These are phyloP conservation scores for Neopestalotiopsis clavispora DNA, from an alignment of 2,329 filamentous ascomycete genomes.

Conservation along the genomic window DNA sequence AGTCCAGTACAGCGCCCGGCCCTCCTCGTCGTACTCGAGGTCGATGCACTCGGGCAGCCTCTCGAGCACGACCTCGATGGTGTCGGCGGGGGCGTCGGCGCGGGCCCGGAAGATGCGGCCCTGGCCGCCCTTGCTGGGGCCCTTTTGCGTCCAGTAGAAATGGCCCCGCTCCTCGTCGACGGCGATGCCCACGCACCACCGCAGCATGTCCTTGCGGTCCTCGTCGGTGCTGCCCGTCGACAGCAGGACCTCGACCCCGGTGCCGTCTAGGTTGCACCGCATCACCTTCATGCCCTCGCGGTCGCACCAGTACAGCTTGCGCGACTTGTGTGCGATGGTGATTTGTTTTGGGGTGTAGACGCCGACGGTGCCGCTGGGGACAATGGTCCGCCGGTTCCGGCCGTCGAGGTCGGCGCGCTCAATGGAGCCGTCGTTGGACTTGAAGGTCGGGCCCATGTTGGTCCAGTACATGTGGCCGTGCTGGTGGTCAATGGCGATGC, in stretches of 20 bases:
- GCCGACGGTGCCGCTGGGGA: constrained; percentile 35
- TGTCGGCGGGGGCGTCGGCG: constrained; percentile 40
- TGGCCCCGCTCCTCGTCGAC: constrained; percentile 46
- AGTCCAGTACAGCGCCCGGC: constrained; percentile 60
- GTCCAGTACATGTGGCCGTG: constrained; percentile 41
- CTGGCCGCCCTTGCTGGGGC: constrained; percentile 51
- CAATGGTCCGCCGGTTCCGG: constrained; percentile 38
- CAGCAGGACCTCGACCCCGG: constrained; percentile 23
- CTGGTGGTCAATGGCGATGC: constrained; percentile 33
- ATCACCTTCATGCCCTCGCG: constrained; percentile 33
- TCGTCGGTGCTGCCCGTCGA: constrained; percentile 29
- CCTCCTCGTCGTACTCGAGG: constrained; percentile 55
- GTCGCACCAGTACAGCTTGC: constrained; percentile 31
- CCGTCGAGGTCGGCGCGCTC: constrained; percentile 45
- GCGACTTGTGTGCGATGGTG: neutral
- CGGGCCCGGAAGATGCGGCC: constrained; percentile 59
- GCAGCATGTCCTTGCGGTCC: constrained; percentile 35
- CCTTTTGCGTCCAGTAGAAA: constrained; percentile 68
- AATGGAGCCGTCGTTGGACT: constrained; percentile 39
- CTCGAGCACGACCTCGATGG: constrained; percentile 48
- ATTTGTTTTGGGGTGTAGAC: constrained; percentile 42
- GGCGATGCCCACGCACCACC: constrained; percentile 62
- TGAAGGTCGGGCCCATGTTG: constrained; percentile 38
- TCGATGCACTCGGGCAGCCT: constrained; percentile 61
- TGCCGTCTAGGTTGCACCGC: constrained; percentile 28